Percentiles rank a stretch among this genome's conserved stretches.
These are phyloP conservation scores for Filobasidium wieringae DNA, from an alignment of 768 basidiomycete genomes.

Conservation along the genomic window DNA sequence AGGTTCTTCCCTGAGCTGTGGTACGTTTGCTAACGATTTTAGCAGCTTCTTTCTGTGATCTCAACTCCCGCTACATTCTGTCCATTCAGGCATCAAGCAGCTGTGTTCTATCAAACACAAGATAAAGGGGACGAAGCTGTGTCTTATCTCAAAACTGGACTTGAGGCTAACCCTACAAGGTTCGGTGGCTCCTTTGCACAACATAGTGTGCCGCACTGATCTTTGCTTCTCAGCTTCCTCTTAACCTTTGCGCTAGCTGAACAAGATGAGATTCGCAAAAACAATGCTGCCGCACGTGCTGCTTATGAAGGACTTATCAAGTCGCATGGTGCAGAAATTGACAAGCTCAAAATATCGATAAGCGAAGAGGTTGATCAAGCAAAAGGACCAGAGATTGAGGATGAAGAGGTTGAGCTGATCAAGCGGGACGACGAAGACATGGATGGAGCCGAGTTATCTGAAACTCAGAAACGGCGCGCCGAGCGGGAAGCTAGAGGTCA, in stretches of 20 bases:
- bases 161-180: conserved; percentile 79
- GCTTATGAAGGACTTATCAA: conserved; percentile 63
- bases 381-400: conserved; percentile 31
- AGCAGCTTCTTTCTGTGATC: background rate
- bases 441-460: conserved; percentile 39
- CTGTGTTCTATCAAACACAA: conserved; percentile 61
- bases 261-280: conserved; percentile 51
- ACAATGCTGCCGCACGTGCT: conserved; percentile 57
- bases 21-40: conserved; percentile 42
- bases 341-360: conserved; percentile 28
- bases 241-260: conserved; percentile 86
- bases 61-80: background rate
- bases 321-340: conserved; percentile 45
- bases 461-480: conserved; percentile 36
- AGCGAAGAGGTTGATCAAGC: conserved; percentile 42
- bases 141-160: conserved; percentile 65
- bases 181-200: conserved; percentile 28
- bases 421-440: conserved; percentile 21
- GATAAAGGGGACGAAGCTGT: conserved; percentile 72
- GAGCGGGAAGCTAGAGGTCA: conserved; percentile 32
- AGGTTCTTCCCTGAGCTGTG: conserved; percentile 91
- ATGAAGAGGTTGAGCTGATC: conserved; percentile 1
- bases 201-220: background rate
- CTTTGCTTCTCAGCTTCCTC: conserved; percentile 52
- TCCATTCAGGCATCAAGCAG: conserved; percentile 70